Base-by-base conservation (phyloP, 495 filamentous ascomycete species). In the Oidiodendron maius region DNA sequence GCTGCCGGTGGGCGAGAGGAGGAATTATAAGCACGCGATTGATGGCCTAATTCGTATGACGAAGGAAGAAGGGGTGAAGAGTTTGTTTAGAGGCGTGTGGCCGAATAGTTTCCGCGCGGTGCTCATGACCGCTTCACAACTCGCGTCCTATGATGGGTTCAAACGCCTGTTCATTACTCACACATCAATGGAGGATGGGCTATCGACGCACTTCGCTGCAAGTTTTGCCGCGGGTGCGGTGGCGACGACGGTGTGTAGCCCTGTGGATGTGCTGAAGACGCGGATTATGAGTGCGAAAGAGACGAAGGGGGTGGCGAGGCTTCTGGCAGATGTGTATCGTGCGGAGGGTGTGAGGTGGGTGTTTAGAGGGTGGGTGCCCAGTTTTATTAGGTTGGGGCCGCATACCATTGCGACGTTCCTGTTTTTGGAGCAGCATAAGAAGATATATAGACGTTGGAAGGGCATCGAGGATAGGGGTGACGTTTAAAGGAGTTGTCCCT, bases 281-380 rank as follows among this genome's bases (percentile, higher is more conserved):
- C 72, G 93, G 2, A 79, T 97, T 25, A 98, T 98, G 93, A 85
- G 77, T 41, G 78, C 87, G 2, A 74, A 74, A 23, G 72, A 69
- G 46, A 80, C 74, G 28, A 75, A 82, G 42, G 75, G 76, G 30
- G 70, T 91, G 15, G 52, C 71, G 5, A 62, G 69, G 40, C 55
- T 90, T 16, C 59, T 94, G 54, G 61, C 67, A 4, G 82, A 89
- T 32, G 86, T 91, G 23, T 83, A 81, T 52, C 78, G 74, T 53
- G 76, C 80, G 44, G 91, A 98, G 63, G 91, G 91, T 22, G 63
- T 87, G 38, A 64, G 71, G 50, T 98, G 93, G 93, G 87, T 90
- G 77, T 97, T 96, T 67, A 83, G 84, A 60, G 93, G 93, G n/a
- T 98, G 93, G 93, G 84, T 95, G 37, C 93, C 93, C 9, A 93